These are phyloP conservation scores for Cryphonectria radicalis DNA, from an alignment of 2,329 filamentous ascomycete species.

Conservation along the genomic window DNA sequence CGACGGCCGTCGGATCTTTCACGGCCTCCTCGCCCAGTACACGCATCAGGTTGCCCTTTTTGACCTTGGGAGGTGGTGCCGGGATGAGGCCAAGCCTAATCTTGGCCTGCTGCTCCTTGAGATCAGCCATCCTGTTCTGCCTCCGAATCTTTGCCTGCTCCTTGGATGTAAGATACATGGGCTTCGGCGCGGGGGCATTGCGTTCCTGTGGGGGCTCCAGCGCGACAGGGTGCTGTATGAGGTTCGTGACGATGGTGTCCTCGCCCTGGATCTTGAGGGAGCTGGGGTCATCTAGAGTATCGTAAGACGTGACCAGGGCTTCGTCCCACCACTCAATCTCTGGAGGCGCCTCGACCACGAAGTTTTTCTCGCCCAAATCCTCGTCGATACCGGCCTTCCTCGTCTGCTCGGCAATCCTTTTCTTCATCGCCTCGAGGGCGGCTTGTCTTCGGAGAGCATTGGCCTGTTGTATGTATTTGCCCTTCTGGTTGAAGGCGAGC, in stretches of 20 bases:
- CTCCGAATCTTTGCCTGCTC: constrained; percentile 91
- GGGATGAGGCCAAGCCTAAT: constrained; percentile 88
- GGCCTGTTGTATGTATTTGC: constrained; percentile 95
- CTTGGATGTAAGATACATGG: constrained; percentile 88
- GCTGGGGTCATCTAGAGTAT: constrained; percentile 65
- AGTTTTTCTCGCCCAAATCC: constrained; percentile 86
- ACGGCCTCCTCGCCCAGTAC: constrained; percentile 90
- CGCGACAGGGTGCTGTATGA: constrained; percentile 90
- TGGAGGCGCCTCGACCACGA: constrained; percentile 81
- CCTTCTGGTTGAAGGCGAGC: constrained; percentile 90
- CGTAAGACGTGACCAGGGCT: constrained; percentile 78
- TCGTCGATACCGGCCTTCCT: constrained; percentile 94
- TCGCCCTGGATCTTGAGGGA: constrained; percentile 74
- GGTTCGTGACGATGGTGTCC: constrained; percentile 88
- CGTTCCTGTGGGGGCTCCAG: constrained; percentile 92
- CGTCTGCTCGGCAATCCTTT: constrained; percentile 83
- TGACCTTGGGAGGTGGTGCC: constrained; percentile 92
- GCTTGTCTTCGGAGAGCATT: constrained; percentile 87
- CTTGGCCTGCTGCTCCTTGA: constrained; percentile 97
- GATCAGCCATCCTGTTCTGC: constrained; percentile 86
- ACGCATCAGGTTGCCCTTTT: constrained; percentile 96
- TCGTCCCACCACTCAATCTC: constrained; percentile 99
- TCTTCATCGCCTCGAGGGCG: constrained; percentile 92
- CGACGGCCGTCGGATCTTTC: constrained; percentile 95
- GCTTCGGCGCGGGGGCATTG: constrained; percentile 76